Percentiles rank a stretch among this genome's conserved stretches.
These are phyloP conservation scores for Dioszegia aurantiaca DNA, from an alignment of 768 basidiomycete species.

Conservation along the genomic window DNA sequence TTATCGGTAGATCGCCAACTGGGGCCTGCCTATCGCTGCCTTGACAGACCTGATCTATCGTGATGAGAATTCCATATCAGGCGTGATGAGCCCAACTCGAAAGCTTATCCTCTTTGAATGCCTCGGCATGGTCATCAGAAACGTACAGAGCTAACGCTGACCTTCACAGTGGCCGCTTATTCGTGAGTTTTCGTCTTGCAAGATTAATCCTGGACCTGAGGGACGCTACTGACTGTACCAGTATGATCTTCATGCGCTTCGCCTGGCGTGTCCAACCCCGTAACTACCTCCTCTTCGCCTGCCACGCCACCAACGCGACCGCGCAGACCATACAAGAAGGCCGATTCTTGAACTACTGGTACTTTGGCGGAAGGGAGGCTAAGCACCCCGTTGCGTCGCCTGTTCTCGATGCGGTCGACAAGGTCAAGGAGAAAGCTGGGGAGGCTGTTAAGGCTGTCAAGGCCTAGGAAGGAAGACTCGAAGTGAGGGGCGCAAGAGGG, in stretches of 20 bases:
- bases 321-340: constrained; percentile 79
- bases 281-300: constrained; percentile 92
- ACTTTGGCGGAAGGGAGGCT: constrained; percentile 79
- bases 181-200: constrained; percentile 69
- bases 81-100: constrained; percentile 91
- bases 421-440: constrained; percentile 21
- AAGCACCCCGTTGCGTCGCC: constrained; percentile 51
- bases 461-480: constrained; percentile 18
- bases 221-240: constrained; percentile 44
- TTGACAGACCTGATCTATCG: constrained; percentile 76
- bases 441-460: constrained; percentile 28
- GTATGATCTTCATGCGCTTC: constrained; percentile 80
- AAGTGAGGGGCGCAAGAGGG: not conserved
- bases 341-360: constrained; percentile 87
- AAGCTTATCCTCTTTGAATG: too few relatives aligned
- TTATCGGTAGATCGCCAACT: constrained; percentile 80
- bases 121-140: too few relatives aligned
- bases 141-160: too few relatives aligned
- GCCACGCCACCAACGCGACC: constrained; percentile 84
- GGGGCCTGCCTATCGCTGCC: constrained; percentile 94
- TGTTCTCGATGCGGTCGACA: constrained; percentile 28
- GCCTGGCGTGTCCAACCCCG: constrained; percentile 95
- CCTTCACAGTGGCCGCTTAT: constrained; percentile 79
- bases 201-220: too few relatives aligned
- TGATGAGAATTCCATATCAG: constrained; percentile 95